Evolutionary conservation across 2,329 filamentous ascomycete species (phyloP).

Genomic region (Sporothrix globosa): DNA sequence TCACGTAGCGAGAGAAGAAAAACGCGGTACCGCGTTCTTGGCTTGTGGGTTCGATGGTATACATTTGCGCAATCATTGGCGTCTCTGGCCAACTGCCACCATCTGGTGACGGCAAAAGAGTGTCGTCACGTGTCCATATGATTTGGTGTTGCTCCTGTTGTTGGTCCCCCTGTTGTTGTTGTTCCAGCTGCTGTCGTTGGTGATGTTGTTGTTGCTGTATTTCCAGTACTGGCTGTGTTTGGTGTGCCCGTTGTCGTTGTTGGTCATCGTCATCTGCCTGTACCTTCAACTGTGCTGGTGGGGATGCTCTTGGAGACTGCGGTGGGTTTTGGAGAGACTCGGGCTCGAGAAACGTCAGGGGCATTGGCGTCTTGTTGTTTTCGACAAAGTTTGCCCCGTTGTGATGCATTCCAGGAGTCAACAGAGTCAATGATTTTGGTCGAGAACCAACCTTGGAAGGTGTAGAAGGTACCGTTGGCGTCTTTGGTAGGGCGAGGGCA

Average conservation of each 20-base stretch:
- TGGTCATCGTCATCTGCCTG: background rate
- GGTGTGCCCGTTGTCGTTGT: background rate
- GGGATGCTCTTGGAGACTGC: background rate
- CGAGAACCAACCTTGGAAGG: conserved; percentile 1
- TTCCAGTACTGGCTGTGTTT: background rate
- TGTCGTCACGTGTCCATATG: conserved; percentile 39
- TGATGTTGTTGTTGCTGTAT: background rate
- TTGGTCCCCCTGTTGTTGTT: background rate
- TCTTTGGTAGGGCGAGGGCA: background rate
- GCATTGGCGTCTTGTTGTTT: background rate
- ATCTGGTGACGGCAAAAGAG: conserved; percentile 42
- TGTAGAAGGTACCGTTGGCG: background rate
- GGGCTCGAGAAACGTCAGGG: conserved; percentile 23
- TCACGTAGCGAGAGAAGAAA: conserved; percentile 57
- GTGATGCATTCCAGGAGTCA: conserved; percentile 22
- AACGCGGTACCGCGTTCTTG: conserved; percentile 53
- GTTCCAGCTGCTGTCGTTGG: background rate
- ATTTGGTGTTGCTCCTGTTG: conserved; percentile 22
- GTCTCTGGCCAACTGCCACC: conserved; percentile 43
- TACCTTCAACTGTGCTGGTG: background rate
- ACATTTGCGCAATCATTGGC: conserved; percentile 41
- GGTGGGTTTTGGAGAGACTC: conserved; percentile 21
- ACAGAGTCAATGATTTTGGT: conserved; percentile 2
- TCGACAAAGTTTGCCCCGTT: background rate
- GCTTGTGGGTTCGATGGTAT: conserved; percentile 43